A percentile compares a stretch with the other conserved stretches of the same genome.
Evolutionary conservation across 2,329 filamentous ascomycete genomes (phyloP).

Genomic region (Beauveria pseudobassiana): DNA sequence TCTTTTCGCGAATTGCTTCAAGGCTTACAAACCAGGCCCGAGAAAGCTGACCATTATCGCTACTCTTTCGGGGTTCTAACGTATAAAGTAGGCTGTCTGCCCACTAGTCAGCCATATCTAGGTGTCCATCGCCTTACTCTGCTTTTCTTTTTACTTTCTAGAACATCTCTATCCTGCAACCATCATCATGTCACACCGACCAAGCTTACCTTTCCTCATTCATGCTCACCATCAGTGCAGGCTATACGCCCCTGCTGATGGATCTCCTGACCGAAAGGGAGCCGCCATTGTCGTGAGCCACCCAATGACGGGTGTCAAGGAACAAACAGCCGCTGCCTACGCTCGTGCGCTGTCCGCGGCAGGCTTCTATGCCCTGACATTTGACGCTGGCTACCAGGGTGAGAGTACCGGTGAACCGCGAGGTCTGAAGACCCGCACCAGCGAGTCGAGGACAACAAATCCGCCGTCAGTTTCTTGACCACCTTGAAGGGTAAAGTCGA

Average conservation of each 20-base stretch:
- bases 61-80: background rate
- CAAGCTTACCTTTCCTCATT: constrained; percentile 4
- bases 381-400: constrained; percentile 31
- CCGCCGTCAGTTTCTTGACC: constrained; percentile 27
- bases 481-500: constrained; percentile 20
- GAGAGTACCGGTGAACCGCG: constrained; percentile 26
- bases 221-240: constrained; percentile 4
- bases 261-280: constrained; percentile 2
- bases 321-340: constrained; percentile 27
- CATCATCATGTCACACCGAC: background rate
- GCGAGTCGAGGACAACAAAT: constrained; percentile 27
- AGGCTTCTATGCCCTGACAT: constrained; percentile 25
- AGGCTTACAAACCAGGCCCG: background rate
- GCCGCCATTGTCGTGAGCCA: constrained; percentile 21
- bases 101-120: too few species aligned
- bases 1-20: too few species aligned
- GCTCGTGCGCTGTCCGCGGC: constrained; percentile 20
- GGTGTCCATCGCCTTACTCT: too few species aligned
- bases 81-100: background rate
- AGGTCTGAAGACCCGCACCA: constrained; percentile 30
- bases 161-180: background rate
- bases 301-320: constrained; percentile 26
- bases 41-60: background rate
- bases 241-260: constrained; percentile 8
- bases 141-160: background rate